These are phyloP conservation scores for Corchorus capsularis DNA, from an alignment of 345 rosid genomes.

Conservation along the genomic window DNA sequence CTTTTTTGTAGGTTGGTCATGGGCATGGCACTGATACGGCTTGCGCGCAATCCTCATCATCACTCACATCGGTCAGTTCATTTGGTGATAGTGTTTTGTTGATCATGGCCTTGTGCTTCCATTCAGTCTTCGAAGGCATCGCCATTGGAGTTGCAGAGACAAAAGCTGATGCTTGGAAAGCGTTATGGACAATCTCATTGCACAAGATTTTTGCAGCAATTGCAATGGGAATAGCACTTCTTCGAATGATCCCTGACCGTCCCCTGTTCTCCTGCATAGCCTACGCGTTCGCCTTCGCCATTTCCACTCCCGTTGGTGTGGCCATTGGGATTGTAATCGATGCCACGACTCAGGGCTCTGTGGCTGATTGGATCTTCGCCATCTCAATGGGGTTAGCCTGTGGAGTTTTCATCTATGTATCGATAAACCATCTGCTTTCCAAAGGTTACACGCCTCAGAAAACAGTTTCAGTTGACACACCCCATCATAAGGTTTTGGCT, in stretches of 20 bases:
- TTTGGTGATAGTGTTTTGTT: slow-evolving; percentile 71
- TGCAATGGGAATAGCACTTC: slow-evolving; percentile 88
- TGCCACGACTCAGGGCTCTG: slow-evolving; percentile 68
- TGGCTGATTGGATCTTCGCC: slow-evolving; percentile 77
- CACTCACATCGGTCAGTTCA: slow-evolving; percentile 36
- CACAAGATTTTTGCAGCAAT: slow-evolving; percentile 83
- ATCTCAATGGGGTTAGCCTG: slow-evolving; percentile 81
- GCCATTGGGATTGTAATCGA: slow-evolving; percentile 75
- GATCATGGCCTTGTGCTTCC: slow-evolving; percentile 82
- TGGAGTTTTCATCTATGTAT: slow-evolving; percentile 73
- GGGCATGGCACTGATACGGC: slow-evolving; percentile 15
- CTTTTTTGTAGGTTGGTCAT: slow-evolving; percentile 23
- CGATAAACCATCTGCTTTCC: slow-evolving; percentile 66
- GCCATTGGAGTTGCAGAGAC: slow-evolving; percentile 76
- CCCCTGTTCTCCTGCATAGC: slow-evolving; percentile 53
- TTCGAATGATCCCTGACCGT: slow-evolving; percentile 70
- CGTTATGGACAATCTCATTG: slow-evolving; percentile 69
- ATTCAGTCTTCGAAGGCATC: slow-evolving; percentile 85
- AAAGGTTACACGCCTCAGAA: slow-evolving; percentile 55
- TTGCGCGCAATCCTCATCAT: not conserved
- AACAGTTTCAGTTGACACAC: slow-evolving; percentile 39
- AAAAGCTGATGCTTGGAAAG: slow-evolving; percentile 69
- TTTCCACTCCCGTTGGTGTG: slow-evolving; percentile 75
- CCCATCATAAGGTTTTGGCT: slow-evolving; percentile 54
- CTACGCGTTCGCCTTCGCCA: slow-evolving; percentile 75